A percentile compares a stretch with the other conserved stretches of the same genome.
phyloP scores from a whole-genome alignment of 1,284 basidiomycete genomes.

The Tilletia walkeri region DNA sequence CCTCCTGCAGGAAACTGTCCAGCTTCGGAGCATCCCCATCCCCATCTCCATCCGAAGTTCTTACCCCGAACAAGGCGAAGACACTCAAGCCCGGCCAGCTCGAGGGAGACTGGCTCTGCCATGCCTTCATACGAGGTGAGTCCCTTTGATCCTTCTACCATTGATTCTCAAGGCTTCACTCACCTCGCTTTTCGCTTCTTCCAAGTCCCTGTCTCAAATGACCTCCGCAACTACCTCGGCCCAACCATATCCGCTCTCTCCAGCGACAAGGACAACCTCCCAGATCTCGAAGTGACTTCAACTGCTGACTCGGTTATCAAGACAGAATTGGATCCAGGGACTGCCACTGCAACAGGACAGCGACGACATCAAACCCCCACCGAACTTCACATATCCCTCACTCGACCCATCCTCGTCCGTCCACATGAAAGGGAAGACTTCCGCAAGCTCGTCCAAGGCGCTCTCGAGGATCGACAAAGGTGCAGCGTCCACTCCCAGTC shows the following conservation, averaged over 20 bases:
- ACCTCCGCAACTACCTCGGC: not conserved
- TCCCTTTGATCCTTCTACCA: not conserved
- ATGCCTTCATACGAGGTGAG: conserved; percentile 35
- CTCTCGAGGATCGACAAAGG: conserved; percentile 1
- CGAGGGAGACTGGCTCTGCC: conserved; percentile 37
- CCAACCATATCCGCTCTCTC: not conserved
- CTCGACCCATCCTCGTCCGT: conserved; percentile 33
- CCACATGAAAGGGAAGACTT: conserved; percentile 32
- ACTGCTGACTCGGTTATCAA: not conserved
- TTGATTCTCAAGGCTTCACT: too few species aligned
- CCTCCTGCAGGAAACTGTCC: not conserved
- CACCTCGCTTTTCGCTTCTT: not conserved
- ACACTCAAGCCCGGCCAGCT: not conserved
- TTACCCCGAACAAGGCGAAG: not conserved
- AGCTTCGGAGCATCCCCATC: not conserved
- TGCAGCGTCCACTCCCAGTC: not conserved
- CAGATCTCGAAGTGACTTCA: not conserved
- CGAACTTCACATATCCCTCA: conserved; percentile 34
- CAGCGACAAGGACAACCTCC: not conserved
- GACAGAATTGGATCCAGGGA: not conserved
- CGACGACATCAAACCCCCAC: not conserved
- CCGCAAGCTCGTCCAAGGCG: conserved; percentile 21
- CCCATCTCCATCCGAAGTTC: not conserved
- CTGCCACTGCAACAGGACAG: not conserved
- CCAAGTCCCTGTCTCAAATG: not conserved